Evolutionary conservation across 1,139 yeast genomes (phyloP).

Genomic region (Suhomyces wounanorum): DNA sequence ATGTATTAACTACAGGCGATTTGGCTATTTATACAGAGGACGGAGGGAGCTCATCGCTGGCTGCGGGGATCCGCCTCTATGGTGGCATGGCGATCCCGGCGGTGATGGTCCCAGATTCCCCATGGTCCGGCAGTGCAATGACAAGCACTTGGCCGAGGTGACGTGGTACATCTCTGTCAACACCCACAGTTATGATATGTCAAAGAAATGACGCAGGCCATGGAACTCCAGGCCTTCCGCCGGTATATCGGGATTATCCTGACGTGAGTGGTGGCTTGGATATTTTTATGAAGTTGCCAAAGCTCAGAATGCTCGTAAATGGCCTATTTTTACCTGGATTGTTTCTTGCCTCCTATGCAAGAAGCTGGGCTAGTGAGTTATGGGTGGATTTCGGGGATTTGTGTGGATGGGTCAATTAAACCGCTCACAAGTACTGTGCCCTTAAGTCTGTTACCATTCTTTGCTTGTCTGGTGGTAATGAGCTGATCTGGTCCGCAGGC

Average conservation of each 20-base stretch:
- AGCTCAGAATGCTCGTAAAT: background rate
- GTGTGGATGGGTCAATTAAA: too few relatives aligned
- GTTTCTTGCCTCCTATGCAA: background rate
- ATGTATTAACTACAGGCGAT: background rate
- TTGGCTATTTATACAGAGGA: background rate
- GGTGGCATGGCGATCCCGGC: background rate
- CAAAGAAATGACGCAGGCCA: background rate
- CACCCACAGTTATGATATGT: background rate
- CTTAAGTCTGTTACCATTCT: slow-evolving; percentile 60
- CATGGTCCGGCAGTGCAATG: background rate
- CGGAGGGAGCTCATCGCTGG: background rate
- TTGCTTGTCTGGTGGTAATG: slow-evolving; percentile 62
- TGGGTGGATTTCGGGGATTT: too few relatives aligned
- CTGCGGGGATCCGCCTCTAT: background rate
- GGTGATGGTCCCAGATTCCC: background rate
- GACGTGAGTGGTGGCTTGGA: background rate
- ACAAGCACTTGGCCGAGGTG: background rate
- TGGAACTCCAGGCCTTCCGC: background rate
- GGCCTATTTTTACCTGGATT: background rate
- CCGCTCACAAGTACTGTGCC: slow-evolving; percentile 50
- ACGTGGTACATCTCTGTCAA: background rate
- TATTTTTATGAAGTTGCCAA: background rate
- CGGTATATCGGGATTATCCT: background rate
- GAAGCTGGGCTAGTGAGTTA: too few relatives aligned
- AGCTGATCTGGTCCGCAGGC: slow-evolving; percentile 54